A percentile compares a stretch with the other conserved stretches of the same genome.
phyloP scores from a whole-genome alignment of 2,329 filamentous ascomycete genomes.

The Aspergillus pseudoglaucus region DNA sequence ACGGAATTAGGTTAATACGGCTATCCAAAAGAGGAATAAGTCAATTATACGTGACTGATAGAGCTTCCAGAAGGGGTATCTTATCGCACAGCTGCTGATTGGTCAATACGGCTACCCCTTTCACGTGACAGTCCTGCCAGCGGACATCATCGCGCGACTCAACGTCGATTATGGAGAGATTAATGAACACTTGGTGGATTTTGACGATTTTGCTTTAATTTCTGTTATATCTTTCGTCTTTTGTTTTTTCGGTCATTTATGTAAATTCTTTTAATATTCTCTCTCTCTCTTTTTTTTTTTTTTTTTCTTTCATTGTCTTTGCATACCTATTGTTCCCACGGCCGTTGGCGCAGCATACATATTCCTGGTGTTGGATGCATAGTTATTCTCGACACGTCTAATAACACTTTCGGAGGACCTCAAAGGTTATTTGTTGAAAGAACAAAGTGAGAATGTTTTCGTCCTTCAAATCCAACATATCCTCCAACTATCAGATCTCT shows the following conservation, averaged over 20 bases:
- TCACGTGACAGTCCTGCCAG: slow-evolving; percentile 1
- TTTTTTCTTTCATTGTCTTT: neutral
- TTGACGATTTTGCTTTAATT: neutral
- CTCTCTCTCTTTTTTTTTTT: too few relatives aligned
- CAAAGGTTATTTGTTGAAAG: neutral
- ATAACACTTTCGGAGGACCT: neutral
- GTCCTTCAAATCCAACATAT: slow-evolving; percentile 89
- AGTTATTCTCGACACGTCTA: neutral
- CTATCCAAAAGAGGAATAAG: neutral
- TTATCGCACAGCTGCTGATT: neutral
- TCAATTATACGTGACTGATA: neutral
- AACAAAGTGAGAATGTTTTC: slow-evolving; percentile 68
- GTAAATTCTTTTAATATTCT: neutral
- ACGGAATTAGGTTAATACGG: slow-evolving; percentile 5
- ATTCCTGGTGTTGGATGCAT: neutral
- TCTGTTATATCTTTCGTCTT: neutral
- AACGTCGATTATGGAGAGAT: neutral
- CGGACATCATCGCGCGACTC: neutral
- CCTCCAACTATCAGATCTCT: slow-evolving; percentile 80
- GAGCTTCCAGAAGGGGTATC: neutral
- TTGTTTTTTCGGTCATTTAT: neutral
- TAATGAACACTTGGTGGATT: neutral
- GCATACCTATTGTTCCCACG: neutral
- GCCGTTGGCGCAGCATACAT: neutral
- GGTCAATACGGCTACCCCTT: neutral